Evolutionary conservation across 2,329 filamentous ascomycete species (phyloP).

Genomic region (Scopulariopsis brevicaulis): DNA sequence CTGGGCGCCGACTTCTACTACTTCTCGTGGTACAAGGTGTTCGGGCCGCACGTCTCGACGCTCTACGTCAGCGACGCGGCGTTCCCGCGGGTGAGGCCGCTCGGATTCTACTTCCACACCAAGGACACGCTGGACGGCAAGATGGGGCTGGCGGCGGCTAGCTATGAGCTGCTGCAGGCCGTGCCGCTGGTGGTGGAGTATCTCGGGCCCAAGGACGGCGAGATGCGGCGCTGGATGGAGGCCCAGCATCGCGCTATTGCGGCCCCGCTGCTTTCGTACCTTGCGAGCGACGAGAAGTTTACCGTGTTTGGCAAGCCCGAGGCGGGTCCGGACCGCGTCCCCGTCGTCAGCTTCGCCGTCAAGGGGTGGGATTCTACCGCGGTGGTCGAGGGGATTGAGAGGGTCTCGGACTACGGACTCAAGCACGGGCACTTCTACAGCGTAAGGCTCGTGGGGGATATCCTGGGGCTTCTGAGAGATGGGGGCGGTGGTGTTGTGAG

Average conservation of each 20-base stretch:
- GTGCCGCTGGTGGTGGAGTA: conserved; percentile 53
- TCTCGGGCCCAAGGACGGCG: conserved; percentile 27
- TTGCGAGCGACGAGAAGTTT: conserved; percentile 36
- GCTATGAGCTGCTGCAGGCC: conserved; percentile 57
- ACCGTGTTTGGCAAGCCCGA: conserved; percentile 47
- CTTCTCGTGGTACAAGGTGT: conserved; percentile 80
- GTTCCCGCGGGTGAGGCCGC: conserved; percentile 40
- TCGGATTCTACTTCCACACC: conserved; percentile 58
- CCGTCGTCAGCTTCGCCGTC: conserved; percentile 57
- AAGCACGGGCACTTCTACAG: conserved; percentile 61
- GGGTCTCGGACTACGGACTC: conserved; percentile 45
- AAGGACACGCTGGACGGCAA: conserved; percentile 50
- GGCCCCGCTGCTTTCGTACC: conserved; percentile 43
- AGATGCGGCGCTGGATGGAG: conserved; percentile 38
- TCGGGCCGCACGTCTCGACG: conserved; percentile 62
- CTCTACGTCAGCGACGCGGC: conserved; percentile 52
- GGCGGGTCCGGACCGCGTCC: conserved; percentile 38
- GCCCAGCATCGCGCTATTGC: conserved; percentile 52
- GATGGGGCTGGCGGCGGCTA: conserved; percentile 55
- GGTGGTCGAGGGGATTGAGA: conserved; percentile 52
- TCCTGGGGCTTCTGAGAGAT: conserved; percentile 36
- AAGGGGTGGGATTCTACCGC: conserved; percentile 41
- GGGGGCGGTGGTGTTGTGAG: conserved; percentile 50
- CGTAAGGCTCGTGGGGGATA: conserved; percentile 46
- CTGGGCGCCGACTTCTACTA: conserved; percentile 65